Conservation (phyloP, 2,329 filamentous ascomycete genomes). For the Coleophoma cylindrospora region DNA sequence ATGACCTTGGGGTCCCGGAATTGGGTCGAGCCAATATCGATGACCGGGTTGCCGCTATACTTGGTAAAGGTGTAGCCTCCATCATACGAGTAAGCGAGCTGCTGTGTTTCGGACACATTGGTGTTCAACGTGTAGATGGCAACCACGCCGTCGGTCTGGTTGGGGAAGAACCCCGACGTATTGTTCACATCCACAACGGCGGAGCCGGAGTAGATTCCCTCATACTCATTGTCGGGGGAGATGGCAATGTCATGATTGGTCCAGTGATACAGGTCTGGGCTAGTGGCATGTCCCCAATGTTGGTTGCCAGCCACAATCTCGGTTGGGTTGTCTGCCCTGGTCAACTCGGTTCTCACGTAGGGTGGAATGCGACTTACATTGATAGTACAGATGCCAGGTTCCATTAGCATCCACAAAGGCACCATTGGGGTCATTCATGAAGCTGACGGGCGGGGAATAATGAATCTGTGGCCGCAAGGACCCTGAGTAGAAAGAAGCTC, state of each 20-base stretch:
- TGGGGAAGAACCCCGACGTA: slow-evolving; percentile 60
- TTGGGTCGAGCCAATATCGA: slow-evolving; percentile 44
- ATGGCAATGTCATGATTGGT: slow-evolving; percentile 59
- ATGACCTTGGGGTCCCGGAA: slow-evolving; percentile 65
- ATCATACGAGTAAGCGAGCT: slow-evolving; percentile 57
- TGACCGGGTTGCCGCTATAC: slow-evolving; percentile 56
- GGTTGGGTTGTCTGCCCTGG: slow-evolving; percentile 39
- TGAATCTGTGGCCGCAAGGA: slow-evolving; percentile 43
- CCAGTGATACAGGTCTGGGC: slow-evolving; percentile 58
- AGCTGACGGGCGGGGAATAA: slow-evolving; percentile 46
- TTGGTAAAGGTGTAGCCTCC: slow-evolving; percentile 57
- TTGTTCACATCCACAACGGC: slow-evolving; percentile 58
- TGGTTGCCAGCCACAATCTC: slow-evolving; percentile 48
- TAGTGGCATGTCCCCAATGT: slow-evolving; percentile 65
- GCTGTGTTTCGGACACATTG: slow-evolving; percentile 42
- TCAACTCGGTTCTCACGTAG: neutral
- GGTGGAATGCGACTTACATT: slow-evolving; percentile 35
- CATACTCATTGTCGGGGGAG: slow-evolving; percentile 37
- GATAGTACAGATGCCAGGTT: slow-evolving; percentile 61
- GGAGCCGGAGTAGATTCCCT: slow-evolving; percentile 48
- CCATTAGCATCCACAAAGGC: slow-evolving; percentile 53
- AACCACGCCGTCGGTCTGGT: slow-evolving; percentile 55
- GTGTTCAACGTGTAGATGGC: slow-evolving; percentile 47
- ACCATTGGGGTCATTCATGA: slow-evolving; percentile 62
- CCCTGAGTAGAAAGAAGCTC: slow-evolving; percentile 11